Conservation (phyloP, 129 eudicot genomes). For the Mikania micrantha region DNA sequence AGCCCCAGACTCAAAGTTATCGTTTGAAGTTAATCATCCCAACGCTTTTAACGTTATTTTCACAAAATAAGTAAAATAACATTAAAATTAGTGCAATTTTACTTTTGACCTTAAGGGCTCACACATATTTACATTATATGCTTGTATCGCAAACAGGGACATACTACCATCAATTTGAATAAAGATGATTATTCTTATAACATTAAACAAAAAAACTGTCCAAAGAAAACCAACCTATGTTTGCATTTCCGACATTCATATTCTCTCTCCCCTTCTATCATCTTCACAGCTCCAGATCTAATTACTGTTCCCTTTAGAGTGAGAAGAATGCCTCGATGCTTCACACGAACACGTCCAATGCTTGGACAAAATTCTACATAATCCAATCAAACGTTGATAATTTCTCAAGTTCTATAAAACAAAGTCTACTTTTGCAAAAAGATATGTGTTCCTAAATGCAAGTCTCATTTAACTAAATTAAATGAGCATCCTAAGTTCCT, state of each 20-base stretch:
- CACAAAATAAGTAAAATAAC: too few relatives aligned
- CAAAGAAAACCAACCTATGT: conserved; percentile 44
- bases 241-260: conserved; percentile 83
- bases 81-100: too few relatives aligned
- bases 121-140: too few relatives aligned
- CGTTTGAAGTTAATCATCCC: too few relatives aligned
- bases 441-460: neutral
- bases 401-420: neutral
- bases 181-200: neutral
- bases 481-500: neutral
- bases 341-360: conserved; percentile 88
- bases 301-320: conserved; percentile 91
- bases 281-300: conserved; percentile 87
- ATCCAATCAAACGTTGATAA: conserved; percentile 8
- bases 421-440: neutral
- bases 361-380: conserved; percentile 72
- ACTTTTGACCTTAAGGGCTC: too few relatives aligned
- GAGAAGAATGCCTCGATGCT: conserved; percentile 88
- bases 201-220: neutral
- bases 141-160: too few relatives aligned
- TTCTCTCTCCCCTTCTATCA: conserved; percentile 85
- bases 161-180: neutral
- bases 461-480: conserved; percentile 9
- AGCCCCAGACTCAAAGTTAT: too few relatives aligned
- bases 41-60: too few relatives aligned